Evolutionary conservation across 441 rosid genomes (phyloP).

Genomic region (Omphalea diandra): DNA sequence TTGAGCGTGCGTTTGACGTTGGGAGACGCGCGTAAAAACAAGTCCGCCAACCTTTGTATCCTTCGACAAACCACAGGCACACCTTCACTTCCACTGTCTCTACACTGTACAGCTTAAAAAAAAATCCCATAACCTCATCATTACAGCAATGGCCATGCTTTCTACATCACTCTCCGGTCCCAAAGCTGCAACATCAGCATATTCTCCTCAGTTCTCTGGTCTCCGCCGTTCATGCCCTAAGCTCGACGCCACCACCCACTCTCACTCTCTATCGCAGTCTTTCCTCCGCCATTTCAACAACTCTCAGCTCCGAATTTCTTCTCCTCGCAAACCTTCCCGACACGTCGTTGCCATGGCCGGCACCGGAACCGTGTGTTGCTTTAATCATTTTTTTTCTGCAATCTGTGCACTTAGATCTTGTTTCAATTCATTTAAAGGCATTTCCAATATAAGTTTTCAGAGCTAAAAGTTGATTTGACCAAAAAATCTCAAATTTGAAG

Average conservation of each 20-base stretch:
- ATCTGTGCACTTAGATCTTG: not conserved
- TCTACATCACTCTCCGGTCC: conserved; percentile 45
- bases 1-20: too few relatives aligned
- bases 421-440: not conserved
- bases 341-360: conserved; percentile 84
- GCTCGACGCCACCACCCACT: conserved; percentile 25
- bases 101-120: too few relatives aligned
- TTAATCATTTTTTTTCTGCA: not conserved
- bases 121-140: not conserved
- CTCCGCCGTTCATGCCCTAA: conserved; percentile 60
- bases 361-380: conserved; percentile 64
- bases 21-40: too few relatives aligned
- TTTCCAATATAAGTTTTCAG: too few relatives aligned
- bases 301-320: conserved; percentile 46
- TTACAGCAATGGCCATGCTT: conserved; percentile 48
- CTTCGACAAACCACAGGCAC: too few relatives aligned
- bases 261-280: conserved; percentile 36
- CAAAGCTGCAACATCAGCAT: conserved; percentile 30
- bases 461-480: too few relatives aligned
- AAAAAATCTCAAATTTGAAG: too few relatives aligned
- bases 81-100: too few relatives aligned
- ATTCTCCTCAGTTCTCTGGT: conserved; percentile 58
- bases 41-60: too few relatives aligned
- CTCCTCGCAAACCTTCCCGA: conserved; percentile 52
- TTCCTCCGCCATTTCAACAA: conserved; percentile 40